A percentile compares a stretch with the other conserved stretches of the same genome.
phyloP scores from a whole-genome alignment of 192 early-diverging fungal genomes.

The Obelidium mucronatum region DNA sequence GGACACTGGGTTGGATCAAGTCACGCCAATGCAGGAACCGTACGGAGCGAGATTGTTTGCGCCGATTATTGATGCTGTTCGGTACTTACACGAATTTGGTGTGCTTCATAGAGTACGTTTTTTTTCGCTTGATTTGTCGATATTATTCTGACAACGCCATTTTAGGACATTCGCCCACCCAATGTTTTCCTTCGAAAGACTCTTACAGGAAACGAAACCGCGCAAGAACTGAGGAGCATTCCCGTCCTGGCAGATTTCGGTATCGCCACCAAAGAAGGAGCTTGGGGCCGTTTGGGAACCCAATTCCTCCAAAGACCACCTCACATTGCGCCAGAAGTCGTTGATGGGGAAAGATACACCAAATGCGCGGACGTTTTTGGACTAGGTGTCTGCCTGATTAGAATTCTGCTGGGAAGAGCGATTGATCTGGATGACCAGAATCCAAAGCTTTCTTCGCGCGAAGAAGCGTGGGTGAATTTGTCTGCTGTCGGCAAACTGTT shows the following conservation, averaged over 20 bases:
- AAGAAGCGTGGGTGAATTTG: neutral
- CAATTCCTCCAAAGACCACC: neutral
- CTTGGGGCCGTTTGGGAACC: conserved; percentile 7
- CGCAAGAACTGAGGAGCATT: conserved; percentile 2
- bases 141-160: neutral
- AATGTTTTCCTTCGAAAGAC: conserved; percentile 25
- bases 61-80: conserved; percentile 29
- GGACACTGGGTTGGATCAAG: neutral
- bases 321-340: conserved; percentile 38
- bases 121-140: neutral
- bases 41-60: neutral
- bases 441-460: neutral
- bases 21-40: conserved; percentile 6
- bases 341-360: conserved; percentile 17
- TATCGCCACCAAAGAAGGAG: neutral
- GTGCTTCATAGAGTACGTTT: conserved; percentile 27
- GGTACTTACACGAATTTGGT: conserved; percentile 11
- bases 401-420: conserved; percentile 6
- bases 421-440: conserved; percentile 19
- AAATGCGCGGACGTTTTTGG: conserved; percentile 25
- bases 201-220: conserved; percentile 20
- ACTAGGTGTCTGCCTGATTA: conserved; percentile 13
- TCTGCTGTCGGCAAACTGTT: neutral
- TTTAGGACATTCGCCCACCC: conserved; percentile 30
- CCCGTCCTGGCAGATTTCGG: conserved; percentile 38